These are phyloP conservation scores for Polygonum maritimum DNA, from an alignment of 148 eudicot species.

Conservation along the genomic window DNA sequence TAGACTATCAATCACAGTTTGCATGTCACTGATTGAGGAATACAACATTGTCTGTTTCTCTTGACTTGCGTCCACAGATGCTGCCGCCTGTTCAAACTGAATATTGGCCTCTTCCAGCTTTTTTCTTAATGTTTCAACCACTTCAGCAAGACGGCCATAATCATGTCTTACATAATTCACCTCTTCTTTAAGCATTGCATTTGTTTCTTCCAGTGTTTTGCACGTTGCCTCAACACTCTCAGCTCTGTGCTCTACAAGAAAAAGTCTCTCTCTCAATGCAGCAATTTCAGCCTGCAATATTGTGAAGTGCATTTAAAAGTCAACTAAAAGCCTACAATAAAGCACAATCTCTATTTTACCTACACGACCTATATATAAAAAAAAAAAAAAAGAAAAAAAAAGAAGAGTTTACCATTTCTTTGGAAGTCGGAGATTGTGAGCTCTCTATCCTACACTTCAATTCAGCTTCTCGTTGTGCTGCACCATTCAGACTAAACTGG, in stretches of 20 bases:
- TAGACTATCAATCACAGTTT: constrained; percentile 54
- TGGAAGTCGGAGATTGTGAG: constrained; percentile 28
- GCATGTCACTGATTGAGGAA: constrained; percentile 70
- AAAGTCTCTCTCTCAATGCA: constrained; percentile 27
- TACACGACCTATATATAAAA: neutral
- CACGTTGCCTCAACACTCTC: constrained; percentile 47
- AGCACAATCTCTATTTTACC: constrained; percentile 14
- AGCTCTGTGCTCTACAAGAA: constrained; percentile 32
- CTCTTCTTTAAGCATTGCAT: constrained; percentile 39
- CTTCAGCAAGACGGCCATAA: constrained; percentile 22
- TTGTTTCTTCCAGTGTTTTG: constrained; percentile 38
- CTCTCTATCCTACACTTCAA: constrained; percentile 35
- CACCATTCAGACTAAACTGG: constrained; percentile 40
- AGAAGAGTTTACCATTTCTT: constrained; percentile 23
- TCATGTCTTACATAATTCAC: constrained; percentile 21
- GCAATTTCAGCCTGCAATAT: constrained; percentile 18
- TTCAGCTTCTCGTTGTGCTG: constrained; percentile 43
- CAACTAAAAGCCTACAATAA: constrained; percentile 10
- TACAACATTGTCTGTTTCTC: constrained; percentile 62
- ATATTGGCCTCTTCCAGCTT: constrained; percentile 47
- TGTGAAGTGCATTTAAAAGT: constrained; percentile 7
- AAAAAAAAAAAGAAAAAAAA: neutral
- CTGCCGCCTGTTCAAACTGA: constrained; percentile 57
- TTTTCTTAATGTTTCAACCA: constrained; percentile 43
- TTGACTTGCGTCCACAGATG: constrained; percentile 66